These are phyloP conservation scores for Coniosporium apollinis DNA, from an alignment of 495 filamentous ascomycete genomes.

Conservation along the genomic window DNA sequence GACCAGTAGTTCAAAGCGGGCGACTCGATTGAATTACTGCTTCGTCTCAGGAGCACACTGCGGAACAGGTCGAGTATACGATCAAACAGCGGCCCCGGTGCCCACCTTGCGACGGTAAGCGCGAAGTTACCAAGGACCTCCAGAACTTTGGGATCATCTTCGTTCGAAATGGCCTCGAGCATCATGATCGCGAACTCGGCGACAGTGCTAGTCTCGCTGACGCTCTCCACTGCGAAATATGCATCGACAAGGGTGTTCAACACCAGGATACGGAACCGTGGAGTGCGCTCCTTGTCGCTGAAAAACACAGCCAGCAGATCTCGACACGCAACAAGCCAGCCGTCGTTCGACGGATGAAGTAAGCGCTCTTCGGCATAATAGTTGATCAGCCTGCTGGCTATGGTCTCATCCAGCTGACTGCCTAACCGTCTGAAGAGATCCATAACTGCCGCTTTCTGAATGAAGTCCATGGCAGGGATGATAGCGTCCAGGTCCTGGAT, in stretches of 20 bases:
- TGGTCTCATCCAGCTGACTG: constrained; percentile 38
- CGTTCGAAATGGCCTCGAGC: constrained; percentile 34
- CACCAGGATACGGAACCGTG: constrained; percentile 43
- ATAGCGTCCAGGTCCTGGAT: constrained; percentile 14
- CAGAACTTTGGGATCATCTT: constrained; percentile 26
- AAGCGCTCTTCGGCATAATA: constrained; percentile 43
- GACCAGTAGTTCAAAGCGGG: not conserved
- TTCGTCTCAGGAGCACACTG: too few relatives aligned
- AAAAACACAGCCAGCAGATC: constrained; percentile 50
- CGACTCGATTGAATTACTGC: too few relatives aligned
- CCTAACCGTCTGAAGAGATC: constrained; percentile 50
- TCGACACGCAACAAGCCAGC: constrained; percentile 49
- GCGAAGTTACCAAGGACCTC: constrained; percentile 32
- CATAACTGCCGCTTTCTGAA: constrained; percentile 46
- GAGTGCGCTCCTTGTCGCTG: constrained; percentile 40
- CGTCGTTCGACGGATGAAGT: constrained; percentile 51
- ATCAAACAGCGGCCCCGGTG: constrained; percentile 29
- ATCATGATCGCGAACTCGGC: constrained; percentile 28
- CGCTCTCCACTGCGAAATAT: constrained; percentile 31
- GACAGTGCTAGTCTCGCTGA: constrained; percentile 26
- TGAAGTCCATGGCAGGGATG: constrained; percentile 18
- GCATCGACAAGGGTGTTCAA: constrained; percentile 49
- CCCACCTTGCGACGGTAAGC: constrained; percentile 28
- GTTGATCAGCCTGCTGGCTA: constrained; percentile 38
- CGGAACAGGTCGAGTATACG: constrained; percentile 33